Evolutionary conservation across 441 rosid species (phyloP).

Genomic region (Croton laevigatus): DNA sequence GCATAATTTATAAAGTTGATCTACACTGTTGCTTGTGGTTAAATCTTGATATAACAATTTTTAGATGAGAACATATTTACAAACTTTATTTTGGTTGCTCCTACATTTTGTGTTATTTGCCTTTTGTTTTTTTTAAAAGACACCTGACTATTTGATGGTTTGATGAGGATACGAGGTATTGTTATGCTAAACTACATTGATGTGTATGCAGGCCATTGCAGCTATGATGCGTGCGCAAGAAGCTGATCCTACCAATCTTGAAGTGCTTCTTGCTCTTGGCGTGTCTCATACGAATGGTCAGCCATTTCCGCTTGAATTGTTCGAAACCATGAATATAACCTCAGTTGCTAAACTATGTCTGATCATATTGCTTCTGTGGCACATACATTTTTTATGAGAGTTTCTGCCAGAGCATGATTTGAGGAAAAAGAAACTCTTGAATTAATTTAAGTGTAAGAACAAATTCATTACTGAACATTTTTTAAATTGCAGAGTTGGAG

Average conservation of each 20-base stretch:
- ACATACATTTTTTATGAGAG: background rate
- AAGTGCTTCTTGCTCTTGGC: slow-evolving; percentile 99
- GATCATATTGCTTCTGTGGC: background rate
- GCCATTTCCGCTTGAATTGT: slow-evolving; percentile 26
- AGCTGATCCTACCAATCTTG: slow-evolving; percentile 89
- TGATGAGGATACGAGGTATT: background rate
- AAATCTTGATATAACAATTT: background rate
- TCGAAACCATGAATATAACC: background rate
- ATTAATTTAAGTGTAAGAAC: slow-evolving; percentile 1
- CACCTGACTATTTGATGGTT: background rate
- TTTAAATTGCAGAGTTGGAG: slow-evolving; percentile 71
- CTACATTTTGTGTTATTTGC: background rate
- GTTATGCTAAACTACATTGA: slow-evolving; percentile 7
- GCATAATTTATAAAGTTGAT: background rate
- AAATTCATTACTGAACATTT: slow-evolving; percentile 12
- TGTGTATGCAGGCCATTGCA: slow-evolving; percentile 78
- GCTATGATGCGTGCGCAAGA: slow-evolving; percentile 98
- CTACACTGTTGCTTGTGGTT: background rate
- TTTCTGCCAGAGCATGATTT: background rate
- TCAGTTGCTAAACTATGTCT: background rate
- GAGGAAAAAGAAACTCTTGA: background rate
- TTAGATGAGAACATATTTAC: slow-evolving; percentile 5
- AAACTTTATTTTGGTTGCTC: background rate
- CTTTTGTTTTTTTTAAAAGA: background rate
- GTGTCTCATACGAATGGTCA: slow-evolving; percentile 98